Evolutionary conservation across 345 rosid species (phyloP), one percentile per base, ranked within the genome.

Genomic region (Eucalyptus marginata): DNA sequence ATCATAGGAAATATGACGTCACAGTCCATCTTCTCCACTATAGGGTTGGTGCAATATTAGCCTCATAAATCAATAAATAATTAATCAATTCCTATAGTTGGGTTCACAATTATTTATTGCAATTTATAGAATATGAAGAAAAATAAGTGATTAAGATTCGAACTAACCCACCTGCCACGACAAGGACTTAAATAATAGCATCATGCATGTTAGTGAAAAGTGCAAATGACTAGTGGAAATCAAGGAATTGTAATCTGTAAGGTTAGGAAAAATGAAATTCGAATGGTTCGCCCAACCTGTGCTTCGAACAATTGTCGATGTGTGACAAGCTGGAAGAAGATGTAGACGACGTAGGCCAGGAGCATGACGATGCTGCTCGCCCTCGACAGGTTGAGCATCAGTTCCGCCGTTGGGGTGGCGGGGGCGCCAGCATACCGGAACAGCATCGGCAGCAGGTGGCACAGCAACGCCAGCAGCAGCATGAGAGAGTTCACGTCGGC

Each of bases 291-390:
- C 92, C 96, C 96, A 94, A 91, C 95, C 44, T 90, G 90, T 11
- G 96, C 94, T 94, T 95, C 97, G 85, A 96, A 96, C 29, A 95
- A 76, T 91, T 90, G 93, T 46, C 98, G 91, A 89, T 97, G 99
- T 2, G 99, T 97, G 93, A 92, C 88, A 8, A 97, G 87, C 86
- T 97, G 99, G 93, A 97, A 97, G 89, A 95, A n/a, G 88, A 97
- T 90, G 93, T 96, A 97, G 31, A 94, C 92, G n/a, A 91, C 9
- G 92, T 97, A 97, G 15, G 95, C 98, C 71, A 94, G n/a, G 33
- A 97, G 93, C 99, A 97, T 97, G 5, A 95, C 92, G 62, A 97
- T 89, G 92, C 99, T 97, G 86, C 96, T 95, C 18, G 96, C 95
- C 90, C 99, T 92, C 3, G 99, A 97, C 90, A 97, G 88, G 87